Percentiles rank a stretch among this genome's conserved stretches.
Conservation (phyloP, 768 basidiomycete species). For the Auricularia cornea region DNA sequence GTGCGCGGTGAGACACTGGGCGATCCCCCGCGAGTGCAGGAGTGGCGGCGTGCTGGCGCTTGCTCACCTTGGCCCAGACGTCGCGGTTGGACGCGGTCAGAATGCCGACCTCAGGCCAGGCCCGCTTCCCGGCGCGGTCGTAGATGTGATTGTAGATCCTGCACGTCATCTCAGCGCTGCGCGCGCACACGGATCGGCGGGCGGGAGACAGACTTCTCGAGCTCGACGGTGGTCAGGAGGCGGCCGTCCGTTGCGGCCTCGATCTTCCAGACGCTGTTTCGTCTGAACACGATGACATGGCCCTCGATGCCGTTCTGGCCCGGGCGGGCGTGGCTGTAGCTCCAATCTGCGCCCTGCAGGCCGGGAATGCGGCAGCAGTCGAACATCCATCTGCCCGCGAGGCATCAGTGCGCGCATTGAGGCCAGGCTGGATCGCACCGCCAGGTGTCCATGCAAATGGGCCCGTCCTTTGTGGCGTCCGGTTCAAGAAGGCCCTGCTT, state of each 20-base stretch:
- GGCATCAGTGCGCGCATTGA: not conserved
- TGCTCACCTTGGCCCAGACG: conserved; percentile 73
- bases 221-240: conserved; percentile 55
- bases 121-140: conserved; percentile 43
- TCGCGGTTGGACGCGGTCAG: conserved; percentile 77
- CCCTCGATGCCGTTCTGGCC: conserved; percentile 55
- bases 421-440: conserved; percentile 33
- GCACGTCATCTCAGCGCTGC: not conserved
- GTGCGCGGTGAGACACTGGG: not conserved
- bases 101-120: conserved; percentile 68
- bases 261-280: conserved; percentile 78
- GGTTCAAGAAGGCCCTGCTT: conserved; percentile 58
- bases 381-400: conserved; percentile 71
- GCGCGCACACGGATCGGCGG: no score
- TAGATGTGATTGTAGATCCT: conserved; percentile 72
- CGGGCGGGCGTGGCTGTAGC: conserved; percentile 52
- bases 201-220: conserved; percentile 43
- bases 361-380: conserved; percentile 81
- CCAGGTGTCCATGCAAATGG: conserved; percentile 83
- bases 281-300: conserved; percentile 79
- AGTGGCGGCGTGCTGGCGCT: not conserved
- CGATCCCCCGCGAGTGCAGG: not conserved
- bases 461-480: conserved; percentile 58
- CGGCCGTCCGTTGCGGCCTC: conserved; percentile 46
- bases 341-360: conserved; percentile 66